phyloP scores from a whole-genome alignment of 768 basidiomycete genomes.

The Trametes cingulata region DNA sequence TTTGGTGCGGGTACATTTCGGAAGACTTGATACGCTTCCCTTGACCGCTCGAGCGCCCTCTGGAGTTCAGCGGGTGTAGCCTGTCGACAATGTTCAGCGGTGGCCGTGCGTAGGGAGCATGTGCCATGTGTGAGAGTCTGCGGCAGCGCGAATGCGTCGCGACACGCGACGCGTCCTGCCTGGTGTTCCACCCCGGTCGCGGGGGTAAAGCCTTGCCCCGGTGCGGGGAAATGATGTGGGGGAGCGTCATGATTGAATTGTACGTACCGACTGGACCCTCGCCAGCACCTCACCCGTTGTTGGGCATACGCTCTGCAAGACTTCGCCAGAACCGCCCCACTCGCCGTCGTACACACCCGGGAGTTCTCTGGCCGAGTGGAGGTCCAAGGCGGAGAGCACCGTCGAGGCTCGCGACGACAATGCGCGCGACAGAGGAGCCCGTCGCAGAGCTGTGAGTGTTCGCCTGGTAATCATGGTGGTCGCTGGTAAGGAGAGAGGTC shows the following conservation, averaged over 20 bases:
- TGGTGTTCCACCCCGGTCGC: too few relatives aligned
- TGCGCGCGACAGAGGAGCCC: constrained; percentile 37
- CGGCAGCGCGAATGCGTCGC: background rate
- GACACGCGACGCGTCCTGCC: too few relatives aligned
- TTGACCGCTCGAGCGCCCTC: constrained; percentile 62
- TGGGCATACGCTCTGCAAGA: constrained; percentile 74
- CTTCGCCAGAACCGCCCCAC: constrained; percentile 77
- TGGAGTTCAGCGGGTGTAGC: constrained; percentile 76
- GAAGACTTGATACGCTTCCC: constrained; percentile 72
- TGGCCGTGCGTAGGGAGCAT: background rate
- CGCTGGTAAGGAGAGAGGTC: background rate
- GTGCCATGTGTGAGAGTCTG: background rate
- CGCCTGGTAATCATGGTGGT: constrained; percentile 20
- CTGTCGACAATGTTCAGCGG: constrained; percentile 33
- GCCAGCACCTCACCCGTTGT: constrained; percentile 87
- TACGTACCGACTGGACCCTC: constrained; percentile 64
- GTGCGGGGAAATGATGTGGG: too few relatives aligned
- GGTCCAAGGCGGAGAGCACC: constrained; percentile 64
- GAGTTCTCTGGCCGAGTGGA: constrained; percentile 55
- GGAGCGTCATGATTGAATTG: too few relatives aligned
- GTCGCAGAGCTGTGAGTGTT: constrained; percentile 11
- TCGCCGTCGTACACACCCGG: constrained; percentile 80
- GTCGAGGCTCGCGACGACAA: constrained; percentile 72
- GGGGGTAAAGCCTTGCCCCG: too few relatives aligned
- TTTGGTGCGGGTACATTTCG: constrained; percentile 82